Evolutionary conservation across 352 stramenopile species (phyloP), one percentile per base, ranked within the genome.

Genomic region (Phytophthora multivora): DNA sequence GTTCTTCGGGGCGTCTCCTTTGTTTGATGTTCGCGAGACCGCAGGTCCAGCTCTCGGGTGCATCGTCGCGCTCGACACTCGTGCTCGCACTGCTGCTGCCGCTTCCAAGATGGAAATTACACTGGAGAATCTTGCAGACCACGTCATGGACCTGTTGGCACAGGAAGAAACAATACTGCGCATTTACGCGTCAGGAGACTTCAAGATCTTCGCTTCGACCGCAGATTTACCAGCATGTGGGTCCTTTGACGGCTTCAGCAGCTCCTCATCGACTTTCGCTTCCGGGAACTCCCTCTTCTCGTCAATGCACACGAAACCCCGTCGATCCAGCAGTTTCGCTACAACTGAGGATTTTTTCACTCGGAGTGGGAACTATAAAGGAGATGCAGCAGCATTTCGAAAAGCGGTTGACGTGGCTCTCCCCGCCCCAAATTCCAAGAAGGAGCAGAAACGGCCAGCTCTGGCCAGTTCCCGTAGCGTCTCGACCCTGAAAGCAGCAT

Each of bases 141-240:
- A 88, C 41, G 80, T 90, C 25, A 79, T 85, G 68, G 79, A 88
- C 51, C 51, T 87, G 43, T 63, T 91, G 30, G 66, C 66, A 1
- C 72, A 80, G 41, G 83, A 89, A 52, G 63, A 90, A 33, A 77
- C 77, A 33, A 73, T 88, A 18, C 56, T 90, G 63, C 74, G 77
- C 10, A 69, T 91, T 18, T 91, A 82, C 48, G 59, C 67, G 10
- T 86, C 79, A 0, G 77, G 83, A 15, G 80, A 91, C 46, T 91
- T 90, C 59, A 77, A 76, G 42, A 74, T 85, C 30, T 90, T 90
- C 40, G 64, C 66, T 36, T 74, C 70, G 16, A 71, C 65, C 19
- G 62, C 9, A 48, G 63, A 21, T 23, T 41, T 21, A 13, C 5
- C 13, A 45, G 28, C 42, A 5, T 55, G 31, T 63, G n/a, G 30